Base-by-base conservation (phyloP, 1,139 yeast genomes). In the Schwanniomyces etchellsii region DNA sequence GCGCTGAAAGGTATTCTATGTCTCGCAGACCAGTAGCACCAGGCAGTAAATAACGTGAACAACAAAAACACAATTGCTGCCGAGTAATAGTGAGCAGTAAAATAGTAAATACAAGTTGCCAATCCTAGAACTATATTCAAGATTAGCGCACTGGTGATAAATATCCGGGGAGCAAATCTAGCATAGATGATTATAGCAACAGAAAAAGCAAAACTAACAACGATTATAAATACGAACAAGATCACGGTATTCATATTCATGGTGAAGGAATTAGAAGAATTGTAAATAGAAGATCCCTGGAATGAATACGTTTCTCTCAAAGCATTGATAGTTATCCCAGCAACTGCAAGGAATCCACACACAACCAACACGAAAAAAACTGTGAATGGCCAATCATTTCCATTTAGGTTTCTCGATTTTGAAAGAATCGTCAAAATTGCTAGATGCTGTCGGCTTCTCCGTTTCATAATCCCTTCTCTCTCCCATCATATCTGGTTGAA, bases 11-110 rank as follows among this genome's bases (percentile, higher is more conserved):
- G 75, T 36, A 84, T 83, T 43, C 93, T 65, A 4, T 60, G 52
- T 37, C 95, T 67, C 60, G 85, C 71, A 6, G 74, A 57, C 85
- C 88, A 84, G 55, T 81, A 84, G 46, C 82, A 72, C 61, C 71
- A 75, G 2, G 88, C 86, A 7, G 82, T 66, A 34, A 85, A 52
- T 5, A 72, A 51, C 0, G 86, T 70, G 47, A 81, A 74, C 2
- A 81, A 68, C 40, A 84, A 57, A 40, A 81, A 81, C 25, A 83
- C 88, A 39, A 84, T 64, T 4, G 86, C 95, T 0, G 94, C 89
- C 6, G 88, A 78, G 61, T 78, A 85, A 52, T 84, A 81, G 22
- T 65, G 60, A 38, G 63, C 57, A 2, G 68, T 74, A 47, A 84
- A 67, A 50, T 82, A 85, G 55, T 74, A 81, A 38, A 85, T 75